Base-by-base conservation (phyloP, 768 basidiomycete genomes). In the Chiua virens region DNA sequence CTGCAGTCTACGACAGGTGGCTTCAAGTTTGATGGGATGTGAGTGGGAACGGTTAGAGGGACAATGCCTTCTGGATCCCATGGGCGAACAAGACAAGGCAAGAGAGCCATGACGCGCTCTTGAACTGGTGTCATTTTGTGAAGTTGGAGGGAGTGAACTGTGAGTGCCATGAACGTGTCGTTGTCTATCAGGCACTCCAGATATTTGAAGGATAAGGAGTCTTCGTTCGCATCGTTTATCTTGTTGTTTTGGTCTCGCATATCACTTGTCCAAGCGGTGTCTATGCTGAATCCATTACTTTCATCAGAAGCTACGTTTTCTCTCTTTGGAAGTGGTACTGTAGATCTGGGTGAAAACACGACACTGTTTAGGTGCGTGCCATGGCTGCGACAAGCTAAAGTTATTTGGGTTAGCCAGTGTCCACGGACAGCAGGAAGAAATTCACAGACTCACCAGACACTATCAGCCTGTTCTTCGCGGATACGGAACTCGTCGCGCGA, bases 81-180 rank as follows among this genome's bases (percentile, higher is more conserved):
- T 10, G 87, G 81, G 17, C 73, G 65, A 14, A 81, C 77, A 22
- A 97, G 73, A 6, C 77, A 73, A 11, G 94, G 92, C 22, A 98
- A 79, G 46, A 90, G 76, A 9, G 79, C 77, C 3, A 92, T 73
- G 8, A 98, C 91, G 46, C 83, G 78, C 9, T 82, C 79, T 67
- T 97, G 95, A 3, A 98, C 94, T 5, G 82, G 65, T 1, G 88
- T 85, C 92, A 96, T 92, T 42, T 75, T 73, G 8, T 67, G 75
- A 52, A 90, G 79, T 18, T 78, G 72, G 76, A 92, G 87, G 0
- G 30, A 11, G 10, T 30, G 30, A 5, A 13, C 10, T 30, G 30
- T 14, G 30, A 93, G 74, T 11, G 90, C 87, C 45, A 77, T 74
- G 20, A 87, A 69, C 0, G 81, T 78, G 4, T 66, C 43, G 9